Percentiles rank a stretch among this genome's conserved stretches.
phyloP scores from a whole-genome alignment of 768 basidiomycete genomes.

The Cantharellus anzutake region DNA sequence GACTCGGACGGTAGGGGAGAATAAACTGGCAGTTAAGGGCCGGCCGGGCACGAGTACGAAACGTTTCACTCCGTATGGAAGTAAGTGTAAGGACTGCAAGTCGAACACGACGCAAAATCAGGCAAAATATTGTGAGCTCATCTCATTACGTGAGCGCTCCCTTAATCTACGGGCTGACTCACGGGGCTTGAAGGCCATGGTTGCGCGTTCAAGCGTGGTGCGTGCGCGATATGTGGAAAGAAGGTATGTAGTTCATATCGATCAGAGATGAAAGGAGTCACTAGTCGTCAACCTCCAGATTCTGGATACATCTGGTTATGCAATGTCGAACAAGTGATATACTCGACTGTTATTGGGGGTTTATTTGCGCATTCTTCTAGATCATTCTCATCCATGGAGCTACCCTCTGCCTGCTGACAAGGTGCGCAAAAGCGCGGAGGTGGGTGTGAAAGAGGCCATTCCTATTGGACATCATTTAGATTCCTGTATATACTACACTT shows the following conservation, averaged over 20 bases:
- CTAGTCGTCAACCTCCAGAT: conserved; percentile 22
- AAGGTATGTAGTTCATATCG: conserved; percentile 6
- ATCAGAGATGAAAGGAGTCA: neutral
- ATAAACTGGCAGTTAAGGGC: conserved; percentile 38
- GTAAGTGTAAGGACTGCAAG: conserved; percentile 78
- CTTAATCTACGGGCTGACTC: conserved; percentile 15
- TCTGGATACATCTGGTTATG: conserved; percentile 64
- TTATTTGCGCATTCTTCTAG: neutral
- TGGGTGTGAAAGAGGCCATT: neutral
- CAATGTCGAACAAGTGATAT: conserved; percentile 62
- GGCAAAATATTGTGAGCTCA: conserved; percentile 78
- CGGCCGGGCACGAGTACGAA: conserved; percentile 42
- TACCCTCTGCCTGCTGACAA: neutral
- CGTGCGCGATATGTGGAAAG: conserved; percentile 78
- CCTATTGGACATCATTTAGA: neutral
- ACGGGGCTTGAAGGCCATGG: conserved; percentile 18
- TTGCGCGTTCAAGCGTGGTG: conserved; percentile 73
- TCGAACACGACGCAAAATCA: conserved; percentile 67
- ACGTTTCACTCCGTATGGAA: conserved; percentile 74
- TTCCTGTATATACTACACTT: too few relatives aligned
- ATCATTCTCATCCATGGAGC: neutral
- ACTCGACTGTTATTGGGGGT: neutral
- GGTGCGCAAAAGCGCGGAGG: neutral
- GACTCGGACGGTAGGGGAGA: conserved; percentile 69
- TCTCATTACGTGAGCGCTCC: conserved; percentile 1